phyloP scores from a whole-genome alignment of 2,329 filamentous ascomycete genomes.

The Penicillium rolfsii region DNA sequence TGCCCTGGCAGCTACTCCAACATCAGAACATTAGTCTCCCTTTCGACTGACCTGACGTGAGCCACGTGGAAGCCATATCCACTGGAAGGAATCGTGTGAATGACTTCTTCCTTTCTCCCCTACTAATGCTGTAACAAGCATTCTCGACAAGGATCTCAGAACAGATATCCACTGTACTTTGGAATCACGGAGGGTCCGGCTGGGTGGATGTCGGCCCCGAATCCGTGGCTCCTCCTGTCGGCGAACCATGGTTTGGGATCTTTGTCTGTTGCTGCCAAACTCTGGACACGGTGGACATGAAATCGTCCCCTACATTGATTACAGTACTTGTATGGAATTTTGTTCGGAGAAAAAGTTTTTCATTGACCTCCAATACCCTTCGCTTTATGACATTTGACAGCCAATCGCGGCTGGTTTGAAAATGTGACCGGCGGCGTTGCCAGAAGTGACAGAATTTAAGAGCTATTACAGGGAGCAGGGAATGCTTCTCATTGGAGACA shows the following conservation, averaged over 20 bases:
- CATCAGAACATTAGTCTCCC: background rate
- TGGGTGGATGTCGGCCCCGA: slow-evolving; percentile 1
- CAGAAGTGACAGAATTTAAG: background rate
- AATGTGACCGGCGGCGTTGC: too few species aligned
- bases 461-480: background rate
- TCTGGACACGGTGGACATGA: background rate
- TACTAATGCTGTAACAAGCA: background rate
- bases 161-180: background rate
- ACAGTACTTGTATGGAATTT: background rate
- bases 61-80: slow-evolving; percentile 16
- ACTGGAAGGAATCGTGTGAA: background rate
- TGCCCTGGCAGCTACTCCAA: background rate
- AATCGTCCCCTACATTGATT: too few species aligned
- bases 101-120: too few species aligned
- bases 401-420: background rate
- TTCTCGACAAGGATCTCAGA: background rate
- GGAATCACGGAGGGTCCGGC: background rate
- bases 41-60: background rate
- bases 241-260: slow-evolving; percentile 9
- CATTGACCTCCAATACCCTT: background rate
- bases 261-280: slow-evolving; percentile 13
- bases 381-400: background rate
- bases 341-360: background rate
- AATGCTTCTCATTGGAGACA: background rate
- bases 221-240: slow-evolving; percentile 5